A percentile compares a stretch with the other conserved stretches of the same genome.
These are phyloP conservation scores for Inga leiocalycina DNA, from an alignment of 306 rosid species.

Conservation along the genomic window DNA sequence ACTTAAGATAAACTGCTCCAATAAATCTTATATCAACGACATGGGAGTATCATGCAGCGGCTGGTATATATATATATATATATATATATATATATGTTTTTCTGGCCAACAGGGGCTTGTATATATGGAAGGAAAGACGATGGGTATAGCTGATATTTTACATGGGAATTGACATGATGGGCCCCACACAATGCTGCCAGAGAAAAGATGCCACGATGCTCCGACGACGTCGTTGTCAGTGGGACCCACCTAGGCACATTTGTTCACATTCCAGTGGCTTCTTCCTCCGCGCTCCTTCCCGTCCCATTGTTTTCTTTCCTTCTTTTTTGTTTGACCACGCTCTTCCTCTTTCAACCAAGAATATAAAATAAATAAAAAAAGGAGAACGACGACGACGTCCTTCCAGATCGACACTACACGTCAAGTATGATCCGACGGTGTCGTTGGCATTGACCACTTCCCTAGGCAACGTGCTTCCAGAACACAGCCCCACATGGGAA, in stretches of 20 bases:
- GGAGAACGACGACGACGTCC: not conserved
- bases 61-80: too few species aligned
- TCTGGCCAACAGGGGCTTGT: too few species aligned
- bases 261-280: not conserved
- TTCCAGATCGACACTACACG: slow-evolving; percentile 32
- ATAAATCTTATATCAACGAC: too few species aligned
- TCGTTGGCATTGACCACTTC: not conserved
- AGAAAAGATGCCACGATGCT: not conserved
- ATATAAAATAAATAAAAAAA: too few species aligned
- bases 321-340: not conserved
- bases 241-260: not conserved
- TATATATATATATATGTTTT: too few species aligned
- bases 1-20: too few species aligned
- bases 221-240: not conserved
- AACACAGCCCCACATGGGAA: not conserved
- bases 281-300: not conserved
- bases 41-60: too few species aligned
- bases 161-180: not conserved
- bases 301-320: not conserved
- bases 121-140: too few species aligned
- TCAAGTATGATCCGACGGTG: not conserved
- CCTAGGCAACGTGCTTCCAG: not conserved
- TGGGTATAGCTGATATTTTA: not conserved
- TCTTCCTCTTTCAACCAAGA: not conserved
- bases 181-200: not conserved